Base-by-base conservation (phyloP, 371 early-diverging fungal genomes). In the Chytridiales sp. region DNA sequence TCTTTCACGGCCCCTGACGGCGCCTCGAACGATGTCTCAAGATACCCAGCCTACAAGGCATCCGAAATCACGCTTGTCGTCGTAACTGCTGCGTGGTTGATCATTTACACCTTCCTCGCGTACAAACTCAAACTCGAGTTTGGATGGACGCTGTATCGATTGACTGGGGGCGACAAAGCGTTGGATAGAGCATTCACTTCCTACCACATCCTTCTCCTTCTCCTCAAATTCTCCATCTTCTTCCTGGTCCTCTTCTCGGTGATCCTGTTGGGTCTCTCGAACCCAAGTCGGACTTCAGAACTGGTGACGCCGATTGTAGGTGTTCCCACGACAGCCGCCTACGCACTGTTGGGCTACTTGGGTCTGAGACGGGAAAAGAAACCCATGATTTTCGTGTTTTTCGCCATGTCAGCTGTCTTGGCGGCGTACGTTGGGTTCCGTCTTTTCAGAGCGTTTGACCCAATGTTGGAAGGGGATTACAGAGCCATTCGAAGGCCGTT, bases 61-160 rank as follows among this genome's bases (percentile, higher is more conserved):
- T 49, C 50, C 11, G 50, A 62, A 32, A 29, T 49, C 19, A 5
- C 48, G 49, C 40, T 60, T 13, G 55, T 49, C n/a, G 55, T 36
- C 31, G 47, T 59, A 13, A 41, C 56, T n/a, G 54, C 35, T 1
- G 4, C 50, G 8, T 60, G 61, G 42, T 51, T 66, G 36, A 35
- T 47, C 11, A 19, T 43, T 5, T 54, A 60, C 29, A 56, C 51
- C 9, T 50, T 39, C 30, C 42, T 55, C 22, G 36, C 61, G 1
- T 60, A 60, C 44, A 2, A 40, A 8, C 22, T 66, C 11, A 32
- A 19, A 15, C 19, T 36, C 6, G 66, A 66, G 50, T 66, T 66
- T 35, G 60, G 61, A 11, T 66, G 66, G 66, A 19, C 48, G 3
- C 44, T 56, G n/a, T 66, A 66, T 39, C 47, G 66, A 5, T 38